phyloP scores from a whole-genome alignment of 179 eudicot genomes.

The Patellifolia procumbens region DNA sequence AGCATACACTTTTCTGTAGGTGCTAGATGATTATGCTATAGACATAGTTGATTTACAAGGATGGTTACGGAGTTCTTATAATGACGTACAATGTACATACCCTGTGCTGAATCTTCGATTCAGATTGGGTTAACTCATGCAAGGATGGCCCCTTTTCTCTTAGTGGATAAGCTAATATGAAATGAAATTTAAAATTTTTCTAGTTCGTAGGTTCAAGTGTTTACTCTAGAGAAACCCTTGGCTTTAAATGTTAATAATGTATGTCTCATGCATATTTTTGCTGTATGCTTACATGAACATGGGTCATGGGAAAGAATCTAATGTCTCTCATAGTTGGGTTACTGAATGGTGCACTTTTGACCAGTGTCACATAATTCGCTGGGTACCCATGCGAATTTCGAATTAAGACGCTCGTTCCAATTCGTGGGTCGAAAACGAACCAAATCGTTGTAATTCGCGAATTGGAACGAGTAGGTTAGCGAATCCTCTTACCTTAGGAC shows the following conservation, averaged over 20 bases:
- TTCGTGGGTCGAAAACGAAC: no score
- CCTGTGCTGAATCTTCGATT: background rate
- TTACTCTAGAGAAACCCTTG: background rate
- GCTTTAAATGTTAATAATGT: background rate
- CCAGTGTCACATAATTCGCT: no score
- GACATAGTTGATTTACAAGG: background rate
- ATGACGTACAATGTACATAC: background rate
- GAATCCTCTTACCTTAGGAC: no score
- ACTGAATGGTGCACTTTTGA: background rate
- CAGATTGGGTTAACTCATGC: background rate
- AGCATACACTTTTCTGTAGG: background rate
- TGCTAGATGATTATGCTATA: no score
- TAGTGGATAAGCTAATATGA: background rate
- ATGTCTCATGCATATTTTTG: no score
- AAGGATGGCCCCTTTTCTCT: background rate
- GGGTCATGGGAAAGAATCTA: background rate
- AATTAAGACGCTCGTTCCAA: no score
- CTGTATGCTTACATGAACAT: background rate
- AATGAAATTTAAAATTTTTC: background rate
- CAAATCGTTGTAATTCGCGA: no score
- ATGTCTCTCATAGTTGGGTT: background rate
- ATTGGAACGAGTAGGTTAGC: no score
- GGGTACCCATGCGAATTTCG: no score
- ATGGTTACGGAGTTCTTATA: background rate
- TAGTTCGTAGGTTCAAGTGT: background rate